Percentiles rank a stretch among this genome's conserved stretches.
Evolutionary conservation across 2,329 filamentous ascomycete genomes (phyloP).

Genomic region (Fusarium pilosicola): DNA sequence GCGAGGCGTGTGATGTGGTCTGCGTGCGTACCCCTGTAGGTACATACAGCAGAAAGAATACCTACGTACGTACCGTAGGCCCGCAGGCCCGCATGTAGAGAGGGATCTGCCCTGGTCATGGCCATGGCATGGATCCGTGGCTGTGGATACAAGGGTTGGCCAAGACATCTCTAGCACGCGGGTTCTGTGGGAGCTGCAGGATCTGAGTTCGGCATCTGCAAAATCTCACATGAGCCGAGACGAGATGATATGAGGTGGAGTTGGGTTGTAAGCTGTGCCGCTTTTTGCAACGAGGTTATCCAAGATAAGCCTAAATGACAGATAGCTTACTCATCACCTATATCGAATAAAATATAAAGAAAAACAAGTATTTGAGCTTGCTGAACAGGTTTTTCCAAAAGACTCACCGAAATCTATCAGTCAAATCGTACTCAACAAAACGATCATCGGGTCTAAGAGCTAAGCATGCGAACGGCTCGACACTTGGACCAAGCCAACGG

Average conservation of each 20-base stretch:
- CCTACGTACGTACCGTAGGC: constrained; percentile 5
- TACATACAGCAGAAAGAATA: not conserved
- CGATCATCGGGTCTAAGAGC: constrained; percentile 10
- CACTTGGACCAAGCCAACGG: constrained; percentile 21
- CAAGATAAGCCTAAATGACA: not conserved
- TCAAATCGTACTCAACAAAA: constrained; percentile 14
- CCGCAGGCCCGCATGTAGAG: constrained; percentile 20
- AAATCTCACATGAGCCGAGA: constrained; percentile 27
- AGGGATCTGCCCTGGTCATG: constrained; percentile 16
- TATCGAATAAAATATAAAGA: not conserved
- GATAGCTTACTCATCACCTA: not conserved
- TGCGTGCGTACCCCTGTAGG: constrained; percentile 5
- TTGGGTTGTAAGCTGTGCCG: not conserved
- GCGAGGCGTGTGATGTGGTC: constrained; percentile 11
- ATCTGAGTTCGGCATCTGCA: constrained; percentile 33
- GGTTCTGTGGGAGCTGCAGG: constrained; percentile 35
- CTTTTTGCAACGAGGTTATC: not conserved
- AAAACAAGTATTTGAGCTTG: not conserved
- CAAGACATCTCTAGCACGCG: constrained; percentile 33
- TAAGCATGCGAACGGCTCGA: constrained; percentile 20
- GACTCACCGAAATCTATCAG: not conserved
- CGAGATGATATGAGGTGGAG: constrained; percentile 7
- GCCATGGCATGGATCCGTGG: constrained; percentile 18
- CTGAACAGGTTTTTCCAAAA: not conserved
- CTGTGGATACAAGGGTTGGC: constrained; percentile 29